phyloP scores from a whole-genome alignment of 2,329 filamentous ascomycete species.

The Arachnomyces sp. region DNA sequence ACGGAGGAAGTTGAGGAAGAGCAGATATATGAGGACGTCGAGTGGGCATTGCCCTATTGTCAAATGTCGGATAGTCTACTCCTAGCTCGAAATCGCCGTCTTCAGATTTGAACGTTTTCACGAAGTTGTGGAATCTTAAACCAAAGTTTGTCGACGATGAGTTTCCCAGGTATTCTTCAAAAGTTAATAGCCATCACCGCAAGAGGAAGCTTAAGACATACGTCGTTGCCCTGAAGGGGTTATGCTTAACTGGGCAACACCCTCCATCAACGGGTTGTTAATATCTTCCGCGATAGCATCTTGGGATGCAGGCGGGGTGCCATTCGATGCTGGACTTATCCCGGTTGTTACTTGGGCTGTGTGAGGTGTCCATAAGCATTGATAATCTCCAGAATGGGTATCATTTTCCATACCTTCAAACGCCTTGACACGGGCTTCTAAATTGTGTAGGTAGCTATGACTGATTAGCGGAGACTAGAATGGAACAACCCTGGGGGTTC shows the following conservation, averaged over 20 bases:
- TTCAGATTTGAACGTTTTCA: slow-evolving; percentile 11
- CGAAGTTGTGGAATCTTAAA: slow-evolving; percentile 16
- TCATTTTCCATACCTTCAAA: slow-evolving; percentile 8
- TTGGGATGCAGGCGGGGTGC: too few species aligned
- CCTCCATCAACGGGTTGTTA: too few species aligned
- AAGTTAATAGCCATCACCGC: slow-evolving; percentile 2
- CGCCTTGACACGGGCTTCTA: slow-evolving; percentile 13
- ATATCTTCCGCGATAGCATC: too few species aligned
- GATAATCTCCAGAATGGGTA: too few species aligned
- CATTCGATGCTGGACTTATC: too few species aligned
- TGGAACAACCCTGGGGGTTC: background rate
- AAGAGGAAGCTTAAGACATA: background rate
- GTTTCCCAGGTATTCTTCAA: slow-evolving; percentile 18
- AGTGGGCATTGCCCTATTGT: too few species aligned
- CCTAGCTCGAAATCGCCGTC: too few species aligned
- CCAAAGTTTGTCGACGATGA: slow-evolving; percentile 19
- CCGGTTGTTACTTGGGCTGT: too few species aligned
- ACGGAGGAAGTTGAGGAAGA: slow-evolving; percentile 40
- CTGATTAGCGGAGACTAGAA: slow-evolving; percentile 1
- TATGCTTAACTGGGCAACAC: too few species aligned
- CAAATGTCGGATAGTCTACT: too few species aligned
- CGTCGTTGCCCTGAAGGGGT: too few species aligned
- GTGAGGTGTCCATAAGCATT: too few species aligned
- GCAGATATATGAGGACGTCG: slow-evolving; percentile 11
- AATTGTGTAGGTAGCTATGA: slow-evolving; percentile 13